Conservation (phyloP, 2,329 filamentous ascomycete genomes). For the Alternaria gaisen region DNA sequence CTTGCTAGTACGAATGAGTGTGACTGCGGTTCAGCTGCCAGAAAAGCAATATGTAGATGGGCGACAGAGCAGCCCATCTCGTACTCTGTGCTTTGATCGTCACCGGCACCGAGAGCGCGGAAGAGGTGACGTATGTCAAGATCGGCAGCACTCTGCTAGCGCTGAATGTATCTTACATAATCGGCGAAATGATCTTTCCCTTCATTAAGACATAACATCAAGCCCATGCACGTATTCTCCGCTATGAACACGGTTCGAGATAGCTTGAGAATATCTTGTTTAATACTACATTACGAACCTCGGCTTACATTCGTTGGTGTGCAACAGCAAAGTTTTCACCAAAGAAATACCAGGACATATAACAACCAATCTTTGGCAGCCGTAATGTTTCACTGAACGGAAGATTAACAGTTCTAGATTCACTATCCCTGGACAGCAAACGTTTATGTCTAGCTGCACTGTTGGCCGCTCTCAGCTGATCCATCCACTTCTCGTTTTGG, state of each 20-base stretch:
- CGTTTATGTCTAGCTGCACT: background rate
- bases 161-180: background rate
- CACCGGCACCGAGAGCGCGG: background rate
- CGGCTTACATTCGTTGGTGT: background rate
- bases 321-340: background rate
- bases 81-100: background rate
- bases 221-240: background rate
- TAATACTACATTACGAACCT: background rate
- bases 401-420: background rate
- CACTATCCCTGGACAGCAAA: background rate
- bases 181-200: background rate
- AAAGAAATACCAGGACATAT: background rate
- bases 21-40: background rate
- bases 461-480: background rate
- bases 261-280: background rate
- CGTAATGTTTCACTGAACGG: background rate
- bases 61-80: background rate
- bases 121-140: conserved; percentile 7
- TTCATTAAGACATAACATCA: background rate
- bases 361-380: background rate
- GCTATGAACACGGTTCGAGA: background rate
- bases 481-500: background rate
- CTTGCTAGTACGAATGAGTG: background rate
- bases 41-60: no score
- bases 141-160: background rate